Base-by-base conservation (phyloP, 2,329 filamentous ascomycete genomes). In the Pseudogymnoascus sp. region DNA sequence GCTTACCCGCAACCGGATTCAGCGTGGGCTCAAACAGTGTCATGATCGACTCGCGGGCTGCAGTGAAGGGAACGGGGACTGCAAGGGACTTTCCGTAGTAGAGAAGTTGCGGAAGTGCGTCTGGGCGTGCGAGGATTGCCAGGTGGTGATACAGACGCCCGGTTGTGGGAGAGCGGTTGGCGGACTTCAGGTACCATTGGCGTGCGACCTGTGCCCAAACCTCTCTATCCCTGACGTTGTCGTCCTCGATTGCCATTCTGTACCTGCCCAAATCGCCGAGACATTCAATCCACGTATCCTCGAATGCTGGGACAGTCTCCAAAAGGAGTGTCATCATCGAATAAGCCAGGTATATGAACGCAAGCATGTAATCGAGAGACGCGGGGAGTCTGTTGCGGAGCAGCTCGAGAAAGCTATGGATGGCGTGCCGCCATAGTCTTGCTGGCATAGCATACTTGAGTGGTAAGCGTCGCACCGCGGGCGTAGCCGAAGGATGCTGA, bases 221-320 rank as follows among this genome's bases (percentile, higher is more conserved):
- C 50, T 94, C 89, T 0, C 89, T 78, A 61, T 93, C 88, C 2
- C 81, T 75, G 18, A 89, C 79, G 64, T 94, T 87, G 25, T 88
- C 84, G 39, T 96, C 89, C 71, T 97, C 92, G 47, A 97, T 91
- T 0, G 91, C 91, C 91, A 97, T 97, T 64, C 81, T 72, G 47
- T 95, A 97, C 18, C 92, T 79, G 0, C 87, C 88, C 0, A 97
- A 74, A 67, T 97, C 92, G 0, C 93, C 93, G 0, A 97, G 76
- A 60, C 92, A 97, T 66, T 97, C 93, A 7, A 96, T 90, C 93
- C 93, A 97, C 0, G 90, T 96, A 62, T 94, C 89, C 59, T 89
- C 83, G 65, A 96, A 97, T 0, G 82, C 79, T 0, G 89, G 86
- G 0, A 96, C 90, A 0, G 90, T 96, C 68, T 97, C 93, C 62